phyloP scores from a whole-genome alignment of 2,329 filamentous ascomycete species.

The Neophaeococcomyces aloes region DNA sequence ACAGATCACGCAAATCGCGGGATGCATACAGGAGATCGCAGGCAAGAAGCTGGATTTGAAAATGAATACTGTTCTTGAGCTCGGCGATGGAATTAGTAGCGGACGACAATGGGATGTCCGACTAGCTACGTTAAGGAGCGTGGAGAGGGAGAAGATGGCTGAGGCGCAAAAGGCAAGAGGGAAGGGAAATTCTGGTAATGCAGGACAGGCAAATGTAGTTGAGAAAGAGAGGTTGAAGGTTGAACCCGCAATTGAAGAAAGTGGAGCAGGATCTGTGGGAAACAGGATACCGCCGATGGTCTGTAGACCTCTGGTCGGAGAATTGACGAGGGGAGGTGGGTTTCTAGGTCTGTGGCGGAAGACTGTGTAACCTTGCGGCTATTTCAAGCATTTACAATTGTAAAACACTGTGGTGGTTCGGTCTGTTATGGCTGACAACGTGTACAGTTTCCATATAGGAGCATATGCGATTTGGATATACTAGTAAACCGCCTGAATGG shows the following conservation, averaged over 20 bases:
- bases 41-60: conserved; percentile 44
- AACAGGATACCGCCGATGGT: conserved; percentile 28
- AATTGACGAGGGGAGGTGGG: conserved; percentile 38
- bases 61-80: conserved; percentile 36
- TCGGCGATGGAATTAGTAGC: conserved; percentile 36
- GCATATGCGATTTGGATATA: too few relatives aligned
- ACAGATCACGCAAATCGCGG: conserved; percentile 65
- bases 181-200: neutral
- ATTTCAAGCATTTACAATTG: too few relatives aligned
- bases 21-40: conserved; percentile 48
- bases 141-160: neutral
- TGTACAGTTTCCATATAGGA: too few relatives aligned
- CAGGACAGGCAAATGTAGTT: neutral
- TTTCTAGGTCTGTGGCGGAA: conserved; percentile 43
- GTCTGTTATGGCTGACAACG: too few relatives aligned
- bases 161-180: too few relatives aligned
- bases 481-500: too few relatives aligned
- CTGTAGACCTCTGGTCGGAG: conserved; percentile 44
- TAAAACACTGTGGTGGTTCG: too few relatives aligned
- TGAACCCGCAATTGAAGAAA: neutral
- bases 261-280: neutral
- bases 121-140: conserved; percentile 22
- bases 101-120: conserved; percentile 41
- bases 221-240: neutral
- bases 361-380: conserved; percentile 13